A percentile compares a stretch with the other conserved stretches of the same genome.
phyloP scores from a whole-genome alignment of 768 basidiomycete species.

The Boletus reticuloceps region DNA sequence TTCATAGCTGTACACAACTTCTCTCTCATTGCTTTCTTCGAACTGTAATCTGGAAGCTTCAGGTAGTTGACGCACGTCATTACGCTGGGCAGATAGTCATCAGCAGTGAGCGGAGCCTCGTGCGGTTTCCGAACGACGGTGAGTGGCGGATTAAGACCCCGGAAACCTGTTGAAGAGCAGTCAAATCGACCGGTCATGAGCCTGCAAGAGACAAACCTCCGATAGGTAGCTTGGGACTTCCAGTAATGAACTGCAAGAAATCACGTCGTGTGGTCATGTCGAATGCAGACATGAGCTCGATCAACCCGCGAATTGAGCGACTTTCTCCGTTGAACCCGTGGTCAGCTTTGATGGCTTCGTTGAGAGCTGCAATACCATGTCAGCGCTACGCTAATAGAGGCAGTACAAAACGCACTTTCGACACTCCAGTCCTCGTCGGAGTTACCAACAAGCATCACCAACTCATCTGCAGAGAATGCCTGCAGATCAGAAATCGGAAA shows the following conservation, averaged over 20 bases:
- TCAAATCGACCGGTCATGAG: neutral
- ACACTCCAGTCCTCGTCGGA: constrained; percentile 96
- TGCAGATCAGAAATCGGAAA: constrained; percentile 90
- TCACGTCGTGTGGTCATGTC: constrained; percentile 73
- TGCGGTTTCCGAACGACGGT: constrained; percentile 98
- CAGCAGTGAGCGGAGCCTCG: constrained; percentile 84
- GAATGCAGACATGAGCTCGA: constrained; percentile 84
- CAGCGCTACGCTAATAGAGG: neutral
- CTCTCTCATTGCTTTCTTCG: constrained; percentile 78
- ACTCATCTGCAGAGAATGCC: constrained; percentile 90
- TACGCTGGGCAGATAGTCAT: constrained; percentile 94
- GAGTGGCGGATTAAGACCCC: constrained; percentile 87
- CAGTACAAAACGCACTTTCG: constrained; percentile 63
- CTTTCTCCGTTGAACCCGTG: constrained; percentile 98
- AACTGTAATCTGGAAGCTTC: constrained; percentile 94
- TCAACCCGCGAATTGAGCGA: constrained; percentile 81
- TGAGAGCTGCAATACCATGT: constrained; percentile 56
- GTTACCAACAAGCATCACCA: constrained; percentile 95
- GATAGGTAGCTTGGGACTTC: constrained; percentile 94
- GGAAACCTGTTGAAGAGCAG: constrained; percentile 63
- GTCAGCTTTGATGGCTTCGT: constrained; percentile 91
- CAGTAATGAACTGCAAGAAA: constrained; percentile 95
- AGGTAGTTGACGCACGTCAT: constrained; percentile 99
- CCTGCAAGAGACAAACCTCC: constrained; percentile 60
- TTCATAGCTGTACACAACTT: constrained; percentile 83